Base-by-base conservation (phyloP, 371 early-diverging fungal species). In the Encephalitozoon intestinalis region DNA sequence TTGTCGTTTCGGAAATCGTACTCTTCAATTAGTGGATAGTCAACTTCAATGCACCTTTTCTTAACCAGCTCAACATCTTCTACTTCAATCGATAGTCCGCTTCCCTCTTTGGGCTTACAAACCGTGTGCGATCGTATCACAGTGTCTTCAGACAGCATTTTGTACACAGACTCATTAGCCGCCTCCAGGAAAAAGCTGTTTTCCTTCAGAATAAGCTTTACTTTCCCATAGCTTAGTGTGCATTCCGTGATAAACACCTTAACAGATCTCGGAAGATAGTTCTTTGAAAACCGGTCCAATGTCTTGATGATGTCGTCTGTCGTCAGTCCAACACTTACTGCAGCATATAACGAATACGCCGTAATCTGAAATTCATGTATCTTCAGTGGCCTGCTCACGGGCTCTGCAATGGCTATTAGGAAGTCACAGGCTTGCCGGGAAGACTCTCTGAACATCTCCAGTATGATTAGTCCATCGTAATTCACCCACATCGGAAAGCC, bases 311-410 rank as follows among this genome's bases (percentile, higher is more conserved):
- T 97, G 80, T 91, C 91, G 53, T 91, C 91, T 6, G 96, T 92
- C 52, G 93, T 92, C 63, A 98, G 85, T 4, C 99, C 99, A 4
- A 97, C 95, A 49, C 94, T 94, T 3, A 96, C 96, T 7, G 98
- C 99, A 15, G 99, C 99, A 84, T 98, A 96, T 0, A 99, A 87
- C 9, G 95, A 94, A 83, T 94, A 95, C 4, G 94, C 89, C 0
- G 98, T 97, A 64, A 99, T 85, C 78, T 91, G 90, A 86, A 96
- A 99, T 85, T 99, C 99, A 81, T 98, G 98, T 58, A 99, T 91
- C 77, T 90, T 89, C 6, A 89, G 85, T 4, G 97, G 98, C 68
- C 99, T 84, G 73, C 92, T 92, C 4, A 96, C 90, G 40, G 99
- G 99, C 85, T 99, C 99, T 51, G 94, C 91, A 65, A 99, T 96